phyloP scores from a whole-genome alignment of 257 asterid species.

The Solanum pimpinellifolium region DNA sequence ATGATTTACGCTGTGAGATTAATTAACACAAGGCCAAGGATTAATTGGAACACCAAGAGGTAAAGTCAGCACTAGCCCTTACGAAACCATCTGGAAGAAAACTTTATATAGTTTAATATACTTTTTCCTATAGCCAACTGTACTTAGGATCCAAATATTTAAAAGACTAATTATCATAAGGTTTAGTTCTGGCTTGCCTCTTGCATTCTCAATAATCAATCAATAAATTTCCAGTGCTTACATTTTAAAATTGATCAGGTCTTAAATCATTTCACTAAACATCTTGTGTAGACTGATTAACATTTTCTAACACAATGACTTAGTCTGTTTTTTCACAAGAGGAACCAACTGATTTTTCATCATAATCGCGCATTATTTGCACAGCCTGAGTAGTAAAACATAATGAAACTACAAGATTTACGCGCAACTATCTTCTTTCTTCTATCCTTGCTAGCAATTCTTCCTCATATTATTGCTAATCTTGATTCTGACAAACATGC shows the following conservation, averaged over 20 bases:
- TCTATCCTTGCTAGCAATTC: conserved; percentile 15
- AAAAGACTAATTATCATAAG: background rate
- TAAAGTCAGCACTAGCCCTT: background rate
- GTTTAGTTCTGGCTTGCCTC: background rate
- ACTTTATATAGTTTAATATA: background rate
- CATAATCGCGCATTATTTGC: background rate
- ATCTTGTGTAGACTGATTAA: background rate
- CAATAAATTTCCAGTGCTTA: background rate
- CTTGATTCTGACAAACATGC: conserved; percentile 52
- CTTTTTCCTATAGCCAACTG: background rate
- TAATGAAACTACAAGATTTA: conserved; percentile 28
- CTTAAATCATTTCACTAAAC: background rate
- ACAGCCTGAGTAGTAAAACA: background rate
- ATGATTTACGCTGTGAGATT: background rate
- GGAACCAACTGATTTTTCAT: background rate
- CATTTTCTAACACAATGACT: background rate
- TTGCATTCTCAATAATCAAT: background rate
- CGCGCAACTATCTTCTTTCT: conserved; percentile 10
- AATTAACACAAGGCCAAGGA: background rate
- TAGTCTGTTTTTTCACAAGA: background rate
- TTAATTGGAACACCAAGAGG: background rate
- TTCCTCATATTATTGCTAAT: conserved; percentile 20
- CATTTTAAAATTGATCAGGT: background rate
- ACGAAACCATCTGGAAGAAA: background rate
- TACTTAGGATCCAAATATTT: background rate